phyloP scores from a whole-genome alignment of 306 rosid species.

The Notholithocarpus densiflorus region DNA sequence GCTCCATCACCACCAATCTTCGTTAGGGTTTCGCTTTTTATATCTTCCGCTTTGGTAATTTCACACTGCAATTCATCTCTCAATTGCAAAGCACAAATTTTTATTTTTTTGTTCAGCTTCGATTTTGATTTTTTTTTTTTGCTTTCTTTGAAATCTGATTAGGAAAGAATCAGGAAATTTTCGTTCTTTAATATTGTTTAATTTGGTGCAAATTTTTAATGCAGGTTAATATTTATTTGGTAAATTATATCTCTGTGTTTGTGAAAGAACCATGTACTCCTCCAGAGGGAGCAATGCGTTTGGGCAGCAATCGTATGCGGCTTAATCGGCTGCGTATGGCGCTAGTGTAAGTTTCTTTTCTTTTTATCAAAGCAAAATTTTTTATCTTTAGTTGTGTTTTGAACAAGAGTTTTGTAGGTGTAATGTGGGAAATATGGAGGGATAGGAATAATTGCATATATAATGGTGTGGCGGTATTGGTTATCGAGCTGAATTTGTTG shows the following conservation, averaged over 20 bases:
- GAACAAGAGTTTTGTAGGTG: background rate
- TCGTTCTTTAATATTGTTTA: too few relatives aligned
- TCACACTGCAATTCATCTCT: background rate
- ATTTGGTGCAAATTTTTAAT: background rate
- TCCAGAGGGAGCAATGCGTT: slow-evolving; percentile 81
- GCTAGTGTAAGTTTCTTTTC: slow-evolving; percentile 51
- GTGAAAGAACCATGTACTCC: slow-evolving; percentile 69
- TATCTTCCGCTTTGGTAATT: background rate
- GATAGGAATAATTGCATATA: too few relatives aligned
- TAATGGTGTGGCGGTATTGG: too few relatives aligned
- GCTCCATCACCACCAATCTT: background rate
- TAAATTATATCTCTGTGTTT: background rate
- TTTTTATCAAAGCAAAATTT: background rate
- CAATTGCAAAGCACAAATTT: background rate
- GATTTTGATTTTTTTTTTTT: background rate
- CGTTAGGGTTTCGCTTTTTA: slow-evolving; percentile 1
- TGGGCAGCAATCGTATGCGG: slow-evolving; percentile 73
- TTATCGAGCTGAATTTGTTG: too few relatives aligned
- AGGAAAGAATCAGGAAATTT: too few relatives aligned
- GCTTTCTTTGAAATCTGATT: background rate
- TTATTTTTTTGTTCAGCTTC: background rate
- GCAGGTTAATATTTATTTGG: slow-evolving; percentile 11
- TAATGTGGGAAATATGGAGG: too few relatives aligned
- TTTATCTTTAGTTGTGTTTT: background rate
- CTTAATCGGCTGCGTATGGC: slow-evolving; percentile 81